Conservation (phyloP, 805 yeast species). For the Sugiyamaella boreocaroliniensis region DNA sequence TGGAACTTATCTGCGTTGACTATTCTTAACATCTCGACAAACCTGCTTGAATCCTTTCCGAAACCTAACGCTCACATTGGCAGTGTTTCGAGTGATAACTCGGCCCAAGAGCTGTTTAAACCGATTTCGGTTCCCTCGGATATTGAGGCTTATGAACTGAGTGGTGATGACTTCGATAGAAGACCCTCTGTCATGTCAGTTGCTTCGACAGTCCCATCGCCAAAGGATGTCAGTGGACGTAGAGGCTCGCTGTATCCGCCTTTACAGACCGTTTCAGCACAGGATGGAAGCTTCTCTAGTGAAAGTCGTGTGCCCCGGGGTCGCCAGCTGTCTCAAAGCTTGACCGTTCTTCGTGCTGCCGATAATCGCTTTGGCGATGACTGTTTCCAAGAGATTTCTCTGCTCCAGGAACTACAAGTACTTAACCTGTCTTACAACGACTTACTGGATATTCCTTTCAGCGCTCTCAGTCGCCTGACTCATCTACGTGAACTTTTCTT, state of each 20-base stretch:
- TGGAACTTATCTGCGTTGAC: constrained; percentile 57
- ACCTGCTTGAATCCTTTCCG: constrained; percentile 56
- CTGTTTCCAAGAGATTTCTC: constrained; percentile 59
- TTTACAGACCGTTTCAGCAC: constrained; percentile 5
- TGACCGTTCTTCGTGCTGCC: constrained; percentile 57
- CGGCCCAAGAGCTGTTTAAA: background rate
- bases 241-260: constrained; percentile 14
- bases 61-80: constrained; percentile 26
- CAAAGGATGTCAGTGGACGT: constrained; percentile 13
- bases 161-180: constrained; percentile 2
- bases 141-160: background rate
- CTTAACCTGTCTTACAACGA: constrained; percentile 82
- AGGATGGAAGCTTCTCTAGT: background rate
- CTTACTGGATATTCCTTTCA: constrained; percentile 70
- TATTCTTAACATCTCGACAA: constrained; percentile 65
- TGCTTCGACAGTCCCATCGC: constrained; percentile 14
- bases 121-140: background rate
- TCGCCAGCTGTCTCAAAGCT: constrained; percentile 39
- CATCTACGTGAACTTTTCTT: constrained; percentile 59
- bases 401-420: constrained; percentile 48
- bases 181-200: constrained; percentile 13
- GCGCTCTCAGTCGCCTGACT: constrained; percentile 54
- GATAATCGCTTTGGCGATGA: constrained; percentile 82
- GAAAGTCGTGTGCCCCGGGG: constrained; percentile 12
- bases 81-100: constrained; percentile 18